Evolutionary conservation across 257 asterid genomes (phyloP).

Genomic region (Primulina huaijiensis): DNA sequence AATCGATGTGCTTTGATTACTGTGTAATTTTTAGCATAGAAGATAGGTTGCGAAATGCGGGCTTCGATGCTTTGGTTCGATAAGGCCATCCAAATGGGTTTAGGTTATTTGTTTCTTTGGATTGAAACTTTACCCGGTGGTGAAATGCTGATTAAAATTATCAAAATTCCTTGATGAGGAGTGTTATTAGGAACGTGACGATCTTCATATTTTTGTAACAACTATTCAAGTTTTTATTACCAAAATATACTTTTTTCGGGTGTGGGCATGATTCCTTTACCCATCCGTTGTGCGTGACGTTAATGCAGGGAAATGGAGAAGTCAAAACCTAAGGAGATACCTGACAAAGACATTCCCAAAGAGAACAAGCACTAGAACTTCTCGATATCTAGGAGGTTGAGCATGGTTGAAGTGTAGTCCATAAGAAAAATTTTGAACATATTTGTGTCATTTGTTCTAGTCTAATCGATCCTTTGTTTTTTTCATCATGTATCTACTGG

Average conservation of each 20-base stretch:
- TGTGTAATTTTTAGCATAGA: background rate
- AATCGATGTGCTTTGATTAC: background rate
- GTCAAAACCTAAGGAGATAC: conserved; percentile 60
- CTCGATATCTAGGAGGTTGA: conserved; percentile 6
- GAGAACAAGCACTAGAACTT: conserved; percentile 47
- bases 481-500: conserved; percentile 8
- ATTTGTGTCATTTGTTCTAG: background rate
- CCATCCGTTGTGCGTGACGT: conserved; percentile 5
- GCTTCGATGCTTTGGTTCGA: background rate
- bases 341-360: conserved; percentile 54
- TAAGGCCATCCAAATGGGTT: background rate
- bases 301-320: conserved; percentile 61
- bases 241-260: background rate
- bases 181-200: background rate
- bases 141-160: background rate
- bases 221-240: background rate
- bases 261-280: background rate
- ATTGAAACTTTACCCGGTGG: background rate
- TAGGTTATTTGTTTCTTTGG: background rate
- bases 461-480: conserved; percentile 15
- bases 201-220: background rate
- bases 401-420: conserved; percentile 20
- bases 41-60: background rate
- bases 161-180: background rate
- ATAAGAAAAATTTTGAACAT: background rate